phyloP scores from a whole-genome alignment of 441 rosid genomes.

The Syzygium malaccense region DNA sequence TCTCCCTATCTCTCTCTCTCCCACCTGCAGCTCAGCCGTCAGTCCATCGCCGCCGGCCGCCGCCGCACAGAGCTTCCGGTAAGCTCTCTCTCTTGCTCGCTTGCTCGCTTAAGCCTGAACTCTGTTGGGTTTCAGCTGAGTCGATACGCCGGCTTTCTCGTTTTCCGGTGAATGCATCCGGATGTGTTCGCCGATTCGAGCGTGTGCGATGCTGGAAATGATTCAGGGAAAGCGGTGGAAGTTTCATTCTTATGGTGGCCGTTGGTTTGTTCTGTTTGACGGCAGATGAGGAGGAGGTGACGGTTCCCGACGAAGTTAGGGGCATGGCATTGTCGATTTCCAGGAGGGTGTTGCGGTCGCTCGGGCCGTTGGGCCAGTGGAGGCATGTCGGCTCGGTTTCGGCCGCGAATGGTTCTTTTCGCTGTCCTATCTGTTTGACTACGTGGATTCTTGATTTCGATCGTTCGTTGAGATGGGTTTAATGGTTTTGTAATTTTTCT shows the following conservation, averaged over 20 bases:
- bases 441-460: neutral
- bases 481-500: neutral
- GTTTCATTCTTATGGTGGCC: too few relatives aligned
- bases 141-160: neutral
- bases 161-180: neutral
- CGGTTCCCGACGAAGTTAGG: neutral
- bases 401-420: neutral
- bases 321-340: conserved; percentile 50
- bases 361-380: conserved; percentile 26
- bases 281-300: neutral
- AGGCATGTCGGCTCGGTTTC: conserved; percentile 4
- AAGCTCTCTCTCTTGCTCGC: neutral
- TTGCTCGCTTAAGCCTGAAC: neutral
- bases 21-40: neutral
- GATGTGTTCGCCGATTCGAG: neutral
- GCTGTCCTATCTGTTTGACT: neutral
- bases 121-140: neutral
- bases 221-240: too few relatives aligned
- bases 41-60: neutral
- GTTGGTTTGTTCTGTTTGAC: neutral
- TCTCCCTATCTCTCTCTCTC: neutral
- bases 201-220: neutral
- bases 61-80: neutral
- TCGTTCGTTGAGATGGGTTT: neutral
- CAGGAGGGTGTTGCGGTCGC: conserved; percentile 27